phyloP scores from a whole-genome alignment of 176 grass and related monocot species.

The Aegilops sharonensis region DNA sequence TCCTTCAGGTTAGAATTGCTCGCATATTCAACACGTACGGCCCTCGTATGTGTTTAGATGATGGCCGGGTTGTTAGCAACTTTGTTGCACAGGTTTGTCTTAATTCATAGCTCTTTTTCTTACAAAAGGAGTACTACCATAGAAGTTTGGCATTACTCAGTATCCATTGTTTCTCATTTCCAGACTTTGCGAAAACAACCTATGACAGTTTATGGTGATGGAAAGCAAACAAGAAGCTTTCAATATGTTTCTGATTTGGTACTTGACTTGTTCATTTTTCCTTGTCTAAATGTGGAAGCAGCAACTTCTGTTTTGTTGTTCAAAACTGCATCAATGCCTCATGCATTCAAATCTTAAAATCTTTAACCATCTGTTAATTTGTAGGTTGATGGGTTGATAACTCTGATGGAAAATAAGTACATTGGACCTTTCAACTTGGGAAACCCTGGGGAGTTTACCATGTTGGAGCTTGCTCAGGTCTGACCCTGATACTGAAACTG shows the following conservation, averaged over 20 bases:
- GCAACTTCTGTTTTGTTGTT: background rate
- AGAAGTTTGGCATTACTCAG: background rate
- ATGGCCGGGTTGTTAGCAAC: slow-evolving; percentile 93
- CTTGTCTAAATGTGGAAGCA: background rate
- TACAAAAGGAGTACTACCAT: slow-evolving; percentile 13
- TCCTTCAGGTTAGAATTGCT: slow-evolving; percentile 80
- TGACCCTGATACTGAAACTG: background rate
- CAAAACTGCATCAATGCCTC: background rate
- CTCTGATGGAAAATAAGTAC: slow-evolving; percentile 82
- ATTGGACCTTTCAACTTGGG: slow-evolving; percentile 96
- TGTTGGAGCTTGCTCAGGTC: slow-evolving; percentile 94
- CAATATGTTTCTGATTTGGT: slow-evolving; percentile 98
- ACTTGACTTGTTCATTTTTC: slow-evolving; percentile 11
- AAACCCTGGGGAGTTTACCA: slow-evolving; percentile 96
- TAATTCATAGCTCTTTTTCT: slow-evolving; percentile 1
- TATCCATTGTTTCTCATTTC: slow-evolving; percentile 28
- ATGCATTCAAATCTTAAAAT: background rate
- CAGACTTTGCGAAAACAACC: slow-evolving; percentile 81
- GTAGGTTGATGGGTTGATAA: slow-evolving; percentile 85
- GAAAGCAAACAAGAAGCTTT: slow-evolving; percentile 97
- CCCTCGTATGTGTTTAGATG: slow-evolving; percentile 93
- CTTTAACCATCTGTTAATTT: slow-evolving; percentile 19
- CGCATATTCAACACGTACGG: slow-evolving; percentile 97
- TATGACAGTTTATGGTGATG: slow-evolving; percentile 96
- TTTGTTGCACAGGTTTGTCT: slow-evolving; percentile 88